Conservation (phyloP, 306 rosid species). For the Malus fusca region DNA sequence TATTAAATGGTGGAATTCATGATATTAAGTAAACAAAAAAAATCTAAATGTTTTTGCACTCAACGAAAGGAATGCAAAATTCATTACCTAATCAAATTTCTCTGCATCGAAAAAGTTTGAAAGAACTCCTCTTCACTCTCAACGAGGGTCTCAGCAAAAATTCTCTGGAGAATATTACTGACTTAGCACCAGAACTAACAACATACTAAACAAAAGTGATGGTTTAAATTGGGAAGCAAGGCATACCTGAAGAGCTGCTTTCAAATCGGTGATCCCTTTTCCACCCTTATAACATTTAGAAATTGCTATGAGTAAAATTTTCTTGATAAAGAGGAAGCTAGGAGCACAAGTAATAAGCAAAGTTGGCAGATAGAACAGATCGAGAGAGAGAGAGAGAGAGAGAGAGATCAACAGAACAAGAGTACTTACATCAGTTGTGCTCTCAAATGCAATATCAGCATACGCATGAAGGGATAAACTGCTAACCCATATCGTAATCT, state of each 20-base stretch:
- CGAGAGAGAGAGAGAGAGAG: background rate
- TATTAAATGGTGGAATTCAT: conserved; percentile 3
- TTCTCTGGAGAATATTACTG: conserved; percentile 44
- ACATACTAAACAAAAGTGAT: background rate
- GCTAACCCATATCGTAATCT: conserved; percentile 85
- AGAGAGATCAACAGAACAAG: background rate
- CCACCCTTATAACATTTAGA: conserved; percentile 56
- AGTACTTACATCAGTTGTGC: conserved; percentile 74
- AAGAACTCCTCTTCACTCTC: conserved; percentile 76
- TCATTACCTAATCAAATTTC: conserved; percentile 49
- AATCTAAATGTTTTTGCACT: background rate
- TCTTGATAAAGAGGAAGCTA: conserved; percentile 1
- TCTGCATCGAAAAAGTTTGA: conserved; percentile 44
- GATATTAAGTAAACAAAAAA: background rate
- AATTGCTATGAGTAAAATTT: conserved; percentile 10
- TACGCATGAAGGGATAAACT: conserved; percentile 64
- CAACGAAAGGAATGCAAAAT: background rate
- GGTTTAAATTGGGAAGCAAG: background rate
- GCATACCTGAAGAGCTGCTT: conserved; percentile 67
- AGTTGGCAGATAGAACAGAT: background rate
- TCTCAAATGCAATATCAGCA: conserved; percentile 57
- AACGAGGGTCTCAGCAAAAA: conserved; percentile 80
- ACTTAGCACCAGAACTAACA: conserved; percentile 13
- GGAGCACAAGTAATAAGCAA: background rate
- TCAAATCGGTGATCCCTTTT: conserved; percentile 83